Evolutionary conservation across 169 alveolate species (phyloP), one percentile per base, ranked within the genome.

Genomic region (Cryptosporidium tyzzeri): DNA sequence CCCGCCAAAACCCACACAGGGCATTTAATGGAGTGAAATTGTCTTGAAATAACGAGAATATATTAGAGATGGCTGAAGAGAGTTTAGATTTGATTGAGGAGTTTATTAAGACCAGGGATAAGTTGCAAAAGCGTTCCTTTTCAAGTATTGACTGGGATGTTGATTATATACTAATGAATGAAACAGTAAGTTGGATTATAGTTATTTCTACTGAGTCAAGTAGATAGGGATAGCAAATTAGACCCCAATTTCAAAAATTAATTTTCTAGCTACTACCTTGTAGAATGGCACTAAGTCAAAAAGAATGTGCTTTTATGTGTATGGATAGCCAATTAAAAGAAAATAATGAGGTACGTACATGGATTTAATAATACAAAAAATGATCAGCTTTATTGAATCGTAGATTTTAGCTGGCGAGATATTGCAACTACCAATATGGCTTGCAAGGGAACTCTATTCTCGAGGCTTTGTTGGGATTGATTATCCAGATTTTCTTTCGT

Each of bases 381-480:
- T 55, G 41, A 53, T 39, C 23, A 29, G 4, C 31, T 37, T 16
- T 74, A 51, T 37, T 35, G 29, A 12, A 12, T 26, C 16, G 21
- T 9, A 74, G 89, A 50, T 80, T 48, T 37, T 9, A 12, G 39
- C 89, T 45, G 89, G 89, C 21, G 89, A 80, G 70, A 62, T 61
- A 14, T 39, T 80, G 65, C 55, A 65, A n/a, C 45, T 80, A 0
- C 89, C 89, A 16, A 39, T 50, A 26, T 80, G 89, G 89, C 62
- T 80, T 6, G 89, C 89, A 31, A 80, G 29, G 21, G 89, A 80
- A 29, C 48, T 80, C 7, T 45, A 62, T 5, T 44, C 33, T 29
- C 39, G 89, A n/a, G 89, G 89, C 8, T 80, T 80, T 18, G 62
- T 80, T 62, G 89, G 70, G 9, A 80, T 80, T 37, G 44, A 80